Evolutionary conservation across 1,284 basidiomycete species (phyloP), one percentile per base, ranked within the genome.

Genomic region (Melampsora americana): DNA sequence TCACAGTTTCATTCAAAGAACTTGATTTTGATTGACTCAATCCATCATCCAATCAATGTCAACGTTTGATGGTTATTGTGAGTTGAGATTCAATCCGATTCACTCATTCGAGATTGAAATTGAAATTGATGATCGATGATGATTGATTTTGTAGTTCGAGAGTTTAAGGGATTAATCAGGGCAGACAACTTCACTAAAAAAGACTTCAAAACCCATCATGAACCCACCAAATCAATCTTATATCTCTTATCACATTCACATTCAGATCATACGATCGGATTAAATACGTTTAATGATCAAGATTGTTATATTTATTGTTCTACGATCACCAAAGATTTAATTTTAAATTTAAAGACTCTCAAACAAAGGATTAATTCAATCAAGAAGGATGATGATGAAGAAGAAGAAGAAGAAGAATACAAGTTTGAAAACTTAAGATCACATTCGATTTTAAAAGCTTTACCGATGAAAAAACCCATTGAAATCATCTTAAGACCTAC

Each of bases 181-280:
- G 61, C 50, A 30, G 70, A 72, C 50, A 72, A 72, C 70, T 72
- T 72, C 28, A 35, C 44, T n/a, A n/a, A n/a, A 20, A 53, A 70
- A 62, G 42, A 35, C 28, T 50, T 18, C 18, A 48, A 42, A 42
- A 46, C 61, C 11, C 2, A 9, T 30, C 20, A 30, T 44, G 46
- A 60, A 32, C 59, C 26, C 11, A 71, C 78, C 62, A 77, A 77
- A 44, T 78, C 80, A 0, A 65, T 79, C 28, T 74, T 81, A 71
- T 79, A 81, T 59, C 78, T 82, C 28, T 77, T 82, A 26, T 80
- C 80, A 5, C 81, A 82, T 71, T 77, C 80, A n/a, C 81, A 82
- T 66, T 79, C 80, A 28, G 81, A 82, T 69, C 81, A 82, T 67
- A 79, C 81, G 76, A 78, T 75, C 53, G 81, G 81, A 1, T 79